Conservation (phyloP, 805 yeast genomes). For the Suhomyces emberorum region DNA sequence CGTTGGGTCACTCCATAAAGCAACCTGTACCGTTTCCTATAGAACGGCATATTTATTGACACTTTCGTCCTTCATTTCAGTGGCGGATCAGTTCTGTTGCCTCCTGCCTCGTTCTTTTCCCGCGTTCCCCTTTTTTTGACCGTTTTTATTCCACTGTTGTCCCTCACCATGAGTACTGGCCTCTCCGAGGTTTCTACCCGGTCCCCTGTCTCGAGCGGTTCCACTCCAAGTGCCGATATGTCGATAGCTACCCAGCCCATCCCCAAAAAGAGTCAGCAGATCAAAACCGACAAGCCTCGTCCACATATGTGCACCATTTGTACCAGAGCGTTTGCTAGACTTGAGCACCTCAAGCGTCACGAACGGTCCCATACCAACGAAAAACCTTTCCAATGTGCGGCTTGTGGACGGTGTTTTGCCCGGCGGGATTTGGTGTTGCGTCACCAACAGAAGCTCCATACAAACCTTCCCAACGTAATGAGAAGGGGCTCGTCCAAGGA, state of each 20-base stretch:
- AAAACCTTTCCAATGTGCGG: slow-evolving; percentile 91
- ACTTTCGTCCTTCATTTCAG: too few species aligned
- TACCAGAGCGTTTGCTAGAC: slow-evolving; percentile 91
- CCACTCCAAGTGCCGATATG: slow-evolving; percentile 9
- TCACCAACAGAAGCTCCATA: slow-evolving; percentile 91
- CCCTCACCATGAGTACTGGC: slow-evolving; percentile 7
- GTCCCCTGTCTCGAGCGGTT: slow-evolving; percentile 11
- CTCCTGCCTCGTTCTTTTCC: not conserved
- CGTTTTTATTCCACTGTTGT: not conserved
- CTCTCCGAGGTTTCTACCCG: slow-evolving; percentile 7
- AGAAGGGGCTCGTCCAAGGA: slow-evolving; percentile 29
- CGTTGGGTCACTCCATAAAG: not conserved
- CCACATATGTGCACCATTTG: slow-evolving; percentile 90
- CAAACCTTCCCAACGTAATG: slow-evolving; percentile 42
- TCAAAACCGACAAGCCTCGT: slow-evolving; percentile 89
- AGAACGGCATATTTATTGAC: too few species aligned
- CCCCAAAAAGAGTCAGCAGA: slow-evolving; percentile 78
- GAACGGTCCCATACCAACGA: slow-evolving; percentile 86
- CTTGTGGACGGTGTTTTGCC: slow-evolving; percentile 95
- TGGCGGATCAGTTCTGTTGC: too few species aligned
- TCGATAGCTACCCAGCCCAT: slow-evolving; percentile 53
- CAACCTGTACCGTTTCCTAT: too few species aligned
- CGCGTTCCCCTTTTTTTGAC: not conserved
- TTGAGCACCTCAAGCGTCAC: slow-evolving; percentile 91
- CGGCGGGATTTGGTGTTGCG: slow-evolving; percentile 82